Conservation (phyloP, 768 basidiomycete species). For the Hypsizygus marmoreus region DNA sequence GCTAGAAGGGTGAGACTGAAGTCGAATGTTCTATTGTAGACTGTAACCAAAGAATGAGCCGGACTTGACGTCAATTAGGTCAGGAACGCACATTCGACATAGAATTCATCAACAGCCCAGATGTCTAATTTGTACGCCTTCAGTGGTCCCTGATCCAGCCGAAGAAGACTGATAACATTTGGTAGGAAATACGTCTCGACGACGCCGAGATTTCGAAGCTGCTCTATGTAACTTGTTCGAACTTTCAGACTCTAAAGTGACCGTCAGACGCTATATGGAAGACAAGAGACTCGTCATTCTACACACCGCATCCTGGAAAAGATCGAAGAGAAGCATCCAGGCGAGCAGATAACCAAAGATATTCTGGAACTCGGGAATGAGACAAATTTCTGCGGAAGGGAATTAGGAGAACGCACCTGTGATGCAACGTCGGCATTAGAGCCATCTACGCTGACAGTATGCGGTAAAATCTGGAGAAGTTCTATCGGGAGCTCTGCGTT, state of each 20-base stretch:
- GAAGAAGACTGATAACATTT: slow-evolving; percentile 63
- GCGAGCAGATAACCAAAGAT: slow-evolving; percentile 72
- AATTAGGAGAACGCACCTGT: slow-evolving; percentile 28
- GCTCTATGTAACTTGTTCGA: slow-evolving; percentile 81
- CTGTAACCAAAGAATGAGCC: slow-evolving; percentile 35
- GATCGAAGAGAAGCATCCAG: slow-evolving; percentile 89
- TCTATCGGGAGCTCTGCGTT: slow-evolving; percentile 64
- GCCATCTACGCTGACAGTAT: slow-evolving; percentile 39
- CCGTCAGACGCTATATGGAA: no score
- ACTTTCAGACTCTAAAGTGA: slow-evolving; percentile 79
- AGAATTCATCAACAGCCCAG: slow-evolving; percentile 86
- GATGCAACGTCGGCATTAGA: slow-evolving; percentile 38
- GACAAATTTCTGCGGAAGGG: not conserved
- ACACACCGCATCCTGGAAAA: slow-evolving; percentile 82
- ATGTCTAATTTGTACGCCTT: slow-evolving; percentile 79
- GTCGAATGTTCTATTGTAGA: slow-evolving; percentile 54
- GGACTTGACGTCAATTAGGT: not conserved
- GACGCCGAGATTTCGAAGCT: slow-evolving; percentile 72
- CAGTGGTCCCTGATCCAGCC: slow-evolving; percentile 62
- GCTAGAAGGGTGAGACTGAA: slow-evolving; percentile 67
- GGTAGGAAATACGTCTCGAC: slow-evolving; percentile 70
- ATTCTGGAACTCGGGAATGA: slow-evolving; percentile 31
- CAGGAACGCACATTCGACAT: slow-evolving; percentile 61
- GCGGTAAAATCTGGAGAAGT: slow-evolving; percentile 63
- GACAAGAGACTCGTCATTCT: not conserved